Evolutionary conservation across 768 basidiomycete species (phyloP).

Genomic region (Russula earlei): DNA sequence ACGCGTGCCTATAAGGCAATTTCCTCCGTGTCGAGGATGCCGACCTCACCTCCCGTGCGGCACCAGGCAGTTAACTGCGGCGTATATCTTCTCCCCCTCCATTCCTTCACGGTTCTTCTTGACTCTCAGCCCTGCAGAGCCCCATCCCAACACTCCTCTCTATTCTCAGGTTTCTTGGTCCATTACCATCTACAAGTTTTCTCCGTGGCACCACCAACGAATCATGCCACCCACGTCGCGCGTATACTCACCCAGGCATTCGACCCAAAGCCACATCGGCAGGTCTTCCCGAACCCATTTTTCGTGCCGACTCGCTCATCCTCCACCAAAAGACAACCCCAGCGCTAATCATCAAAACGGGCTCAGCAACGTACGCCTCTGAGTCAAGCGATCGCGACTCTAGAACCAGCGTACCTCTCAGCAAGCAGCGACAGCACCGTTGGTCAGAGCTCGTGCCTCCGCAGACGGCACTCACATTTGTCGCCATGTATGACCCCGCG

Average conservation of each 20-base stretch:
- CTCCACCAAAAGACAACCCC: constrained; percentile 7
- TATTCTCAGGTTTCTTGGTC: neutral
- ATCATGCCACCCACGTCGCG: constrained; percentile 4
- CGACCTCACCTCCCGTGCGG: constrained; percentile 10
- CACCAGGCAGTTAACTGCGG: neutral
- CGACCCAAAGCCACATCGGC: constrained; percentile 7
- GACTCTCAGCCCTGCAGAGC: constrained; percentile 14
- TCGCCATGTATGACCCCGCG: constrained; percentile 49
- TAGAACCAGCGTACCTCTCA: neutral
- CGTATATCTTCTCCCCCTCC: constrained; percentile 10
- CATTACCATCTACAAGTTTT: neutral
- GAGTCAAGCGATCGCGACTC: neutral
- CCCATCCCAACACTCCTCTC: neutral
- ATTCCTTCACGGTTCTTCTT: constrained; percentile 1
- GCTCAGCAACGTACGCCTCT: neutral
- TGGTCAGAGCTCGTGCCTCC: constrained; percentile 54
- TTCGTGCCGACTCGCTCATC: neutral
- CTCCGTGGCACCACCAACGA: neutral
- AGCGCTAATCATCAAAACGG: constrained; percentile 2
- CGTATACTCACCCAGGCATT: neutral
- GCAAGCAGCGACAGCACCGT: constrained; percentile 23
- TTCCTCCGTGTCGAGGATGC: constrained; percentile 9
- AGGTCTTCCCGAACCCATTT: neutral
- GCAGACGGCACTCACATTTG: constrained; percentile 47
- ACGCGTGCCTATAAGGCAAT: constrained; percentile 13